Conservation (phyloP, 2,329 filamentous ascomycete species). For the Cryoendolithus antarcticus region DNA sequence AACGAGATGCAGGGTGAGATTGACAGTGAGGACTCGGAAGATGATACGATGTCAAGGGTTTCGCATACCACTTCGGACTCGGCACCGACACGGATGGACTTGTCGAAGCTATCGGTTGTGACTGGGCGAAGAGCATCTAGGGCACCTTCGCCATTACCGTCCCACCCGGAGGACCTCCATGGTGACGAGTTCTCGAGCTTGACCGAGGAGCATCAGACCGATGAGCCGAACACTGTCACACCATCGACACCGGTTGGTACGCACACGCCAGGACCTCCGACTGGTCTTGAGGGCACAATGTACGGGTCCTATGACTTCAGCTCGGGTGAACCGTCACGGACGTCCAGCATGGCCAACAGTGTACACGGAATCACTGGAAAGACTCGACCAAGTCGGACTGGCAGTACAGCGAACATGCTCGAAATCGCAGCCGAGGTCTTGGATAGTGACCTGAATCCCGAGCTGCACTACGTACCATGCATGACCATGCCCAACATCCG, state of each 20-base stretch:
- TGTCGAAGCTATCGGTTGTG: constrained; percentile 3
- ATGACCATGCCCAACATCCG: constrained; percentile 77
- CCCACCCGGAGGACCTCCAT: not conserved
- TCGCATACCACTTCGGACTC: constrained; percentile 21
- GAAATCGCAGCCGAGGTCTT: constrained; percentile 27
- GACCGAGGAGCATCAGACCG: constrained; percentile 15
- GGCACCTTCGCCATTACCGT: constrained; percentile 14
- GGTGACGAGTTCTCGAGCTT: constrained; percentile 11
- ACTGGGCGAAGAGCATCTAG: constrained; percentile 13
- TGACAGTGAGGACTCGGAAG: constrained; percentile 26
- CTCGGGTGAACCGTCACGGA: constrained; percentile 36
- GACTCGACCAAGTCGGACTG: constrained; percentile 13
- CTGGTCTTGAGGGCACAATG: constrained; percentile 65
- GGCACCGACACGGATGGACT: constrained; percentile 4
- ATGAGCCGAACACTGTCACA: constrained; percentile 9
- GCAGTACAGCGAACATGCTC: constrained; percentile 40
- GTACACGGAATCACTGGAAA: constrained; percentile 16
- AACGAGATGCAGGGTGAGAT: constrained; percentile 53
- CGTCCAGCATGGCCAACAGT: constrained; percentile 71
- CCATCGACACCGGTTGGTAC: constrained; percentile 8
- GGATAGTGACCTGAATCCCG: constrained; percentile 64
- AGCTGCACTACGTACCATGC: constrained; percentile 86
- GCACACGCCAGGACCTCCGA: constrained; percentile 14
- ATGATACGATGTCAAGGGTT: constrained; percentile 24
- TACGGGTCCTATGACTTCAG: constrained; percentile 54